Evolutionary conservation across 2,329 filamentous ascomycete genomes (phyloP).

Genomic region (Fusarium avenaceum): DNA sequence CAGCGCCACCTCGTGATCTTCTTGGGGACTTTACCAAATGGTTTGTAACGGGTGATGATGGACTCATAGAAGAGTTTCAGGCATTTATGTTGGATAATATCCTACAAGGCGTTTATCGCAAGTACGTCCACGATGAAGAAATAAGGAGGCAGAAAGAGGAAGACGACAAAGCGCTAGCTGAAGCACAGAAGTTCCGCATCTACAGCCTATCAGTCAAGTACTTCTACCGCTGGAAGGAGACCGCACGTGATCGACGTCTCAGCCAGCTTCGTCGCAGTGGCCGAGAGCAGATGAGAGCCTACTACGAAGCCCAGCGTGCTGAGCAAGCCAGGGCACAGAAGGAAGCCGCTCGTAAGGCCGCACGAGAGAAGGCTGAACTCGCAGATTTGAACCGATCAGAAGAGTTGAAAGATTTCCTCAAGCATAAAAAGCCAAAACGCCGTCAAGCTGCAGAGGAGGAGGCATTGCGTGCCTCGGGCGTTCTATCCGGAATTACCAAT

Average conservation of each 20-base stretch:
- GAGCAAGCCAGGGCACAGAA: constrained; percentile 54
- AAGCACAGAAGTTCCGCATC: constrained; percentile 63
- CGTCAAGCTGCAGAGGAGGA: constrained; percentile 55
- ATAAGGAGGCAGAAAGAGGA: constrained; percentile 62
- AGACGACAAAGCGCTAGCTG: constrained; percentile 60
- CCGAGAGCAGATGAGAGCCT: constrained; percentile 64
- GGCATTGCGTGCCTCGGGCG: constrained; percentile 58
- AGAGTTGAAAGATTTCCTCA: constrained; percentile 53
- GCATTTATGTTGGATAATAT: constrained; percentile 61
- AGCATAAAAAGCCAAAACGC: constrained; percentile 50
- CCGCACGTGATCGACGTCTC: constrained; percentile 62
- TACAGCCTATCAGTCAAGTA: constrained; percentile 67
- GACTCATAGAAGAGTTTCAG: constrained; percentile 66
- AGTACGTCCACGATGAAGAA: constrained; percentile 57
- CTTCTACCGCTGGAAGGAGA: constrained; percentile 69
- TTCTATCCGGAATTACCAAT: constrained; percentile 58
- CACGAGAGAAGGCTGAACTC: constrained; percentile 46
- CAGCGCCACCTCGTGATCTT: constrained; percentile 54
- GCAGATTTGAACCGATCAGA: constrained; percentile 52
- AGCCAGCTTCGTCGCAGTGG: constrained; percentile 65
- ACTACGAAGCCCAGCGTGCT: constrained; percentile 57
- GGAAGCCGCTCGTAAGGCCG: constrained; percentile 50
- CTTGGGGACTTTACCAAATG: constrained; percentile 66
- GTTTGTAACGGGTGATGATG: constrained; percentile 67
- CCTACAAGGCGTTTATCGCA: constrained; percentile 58